phyloP scores from a whole-genome alignment of 176 grass and related monocot genomes.

The Aegilops umbellulata region DNA sequence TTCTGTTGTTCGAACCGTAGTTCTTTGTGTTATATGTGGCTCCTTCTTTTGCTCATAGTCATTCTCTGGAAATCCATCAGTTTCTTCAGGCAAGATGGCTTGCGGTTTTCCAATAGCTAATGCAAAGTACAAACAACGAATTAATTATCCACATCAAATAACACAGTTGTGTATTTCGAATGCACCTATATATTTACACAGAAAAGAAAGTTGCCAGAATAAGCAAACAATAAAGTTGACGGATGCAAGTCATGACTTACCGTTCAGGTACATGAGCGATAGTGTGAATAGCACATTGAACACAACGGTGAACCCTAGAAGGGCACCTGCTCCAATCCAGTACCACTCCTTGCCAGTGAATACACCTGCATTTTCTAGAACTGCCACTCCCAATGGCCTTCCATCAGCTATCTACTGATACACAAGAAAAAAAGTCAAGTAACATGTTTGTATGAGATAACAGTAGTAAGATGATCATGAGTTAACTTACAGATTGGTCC shows the following conservation, averaged over 20 bases:
- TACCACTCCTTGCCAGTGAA: slow-evolving; percentile 69
- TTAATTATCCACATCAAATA: slow-evolving; percentile 2
- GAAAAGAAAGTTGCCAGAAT: background rate
- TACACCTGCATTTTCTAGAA: slow-evolving; percentile 68
- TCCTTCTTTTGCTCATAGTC: slow-evolving; percentile 19
- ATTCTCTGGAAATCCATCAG: slow-evolving; percentile 25
- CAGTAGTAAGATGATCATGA: background rate
- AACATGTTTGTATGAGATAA: slow-evolving; percentile 10
- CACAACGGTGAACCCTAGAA: slow-evolving; percentile 84
- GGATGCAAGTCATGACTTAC: slow-evolving; percentile 58
- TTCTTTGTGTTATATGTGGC: slow-evolving; percentile 17
- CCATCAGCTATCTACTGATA: slow-evolving; percentile 51
- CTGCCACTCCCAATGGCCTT: slow-evolving; percentile 51
- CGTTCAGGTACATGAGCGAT: slow-evolving; percentile 77
- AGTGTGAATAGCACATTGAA: slow-evolving; percentile 91
- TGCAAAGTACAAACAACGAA: slow-evolving; percentile 13
- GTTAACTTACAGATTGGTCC: slow-evolving; percentile 57
- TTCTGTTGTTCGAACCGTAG: slow-evolving; percentile 6
- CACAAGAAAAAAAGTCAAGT: slow-evolving; percentile 25
- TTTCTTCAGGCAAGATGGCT: slow-evolving; percentile 86
- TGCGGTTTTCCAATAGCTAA: slow-evolving; percentile 88
- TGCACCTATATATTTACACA: slow-evolving; percentile 6
- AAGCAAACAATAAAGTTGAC: slow-evolving; percentile 13
- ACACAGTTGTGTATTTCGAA: background rate
- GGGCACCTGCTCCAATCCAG: slow-evolving; percentile 79